A percentile compares a stretch with the other conserved stretches of the same genome.
Conservation (phyloP, 2,329 filamentous ascomycete species). For the Akanthomyces muscarius region DNA sequence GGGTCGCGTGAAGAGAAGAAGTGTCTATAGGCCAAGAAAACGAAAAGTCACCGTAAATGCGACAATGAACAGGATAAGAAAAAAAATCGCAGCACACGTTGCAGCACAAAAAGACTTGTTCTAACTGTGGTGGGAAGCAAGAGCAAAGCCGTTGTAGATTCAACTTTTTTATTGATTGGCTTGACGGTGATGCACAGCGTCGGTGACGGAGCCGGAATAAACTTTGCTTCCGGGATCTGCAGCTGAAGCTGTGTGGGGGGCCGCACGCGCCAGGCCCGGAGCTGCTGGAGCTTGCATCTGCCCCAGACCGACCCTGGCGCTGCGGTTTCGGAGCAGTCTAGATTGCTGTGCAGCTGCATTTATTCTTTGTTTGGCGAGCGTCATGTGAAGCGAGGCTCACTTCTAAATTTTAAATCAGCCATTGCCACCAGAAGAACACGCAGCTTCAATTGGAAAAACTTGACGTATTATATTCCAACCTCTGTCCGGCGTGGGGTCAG, state of each 20-base stretch:
- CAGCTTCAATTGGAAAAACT: not conserved
- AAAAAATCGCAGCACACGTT: not conserved
- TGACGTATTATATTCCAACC: not conserved
- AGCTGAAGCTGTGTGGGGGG: not conserved
- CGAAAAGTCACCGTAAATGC: too few species aligned
- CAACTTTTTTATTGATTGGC: not conserved
- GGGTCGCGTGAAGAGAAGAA: not conserved
- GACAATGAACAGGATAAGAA: too few species aligned
- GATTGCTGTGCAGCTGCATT: not conserved
- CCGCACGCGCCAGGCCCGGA: not conserved
- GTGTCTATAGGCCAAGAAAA: not conserved
- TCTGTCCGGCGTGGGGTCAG: not conserved
- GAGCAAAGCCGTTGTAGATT: not conserved
- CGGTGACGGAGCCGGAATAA: slow-evolving; percentile 11
- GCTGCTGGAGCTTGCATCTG: not conserved
- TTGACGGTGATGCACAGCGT: not conserved
- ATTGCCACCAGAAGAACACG: too few species aligned
- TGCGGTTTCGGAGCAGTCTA: slow-evolving; percentile 13
- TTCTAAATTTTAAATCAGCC: too few species aligned
- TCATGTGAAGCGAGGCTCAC: too few species aligned
- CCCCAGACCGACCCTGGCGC: slow-evolving; percentile 2
- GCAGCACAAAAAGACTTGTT: not conserved
- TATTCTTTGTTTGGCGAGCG: not conserved
- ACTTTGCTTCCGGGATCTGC: not conserved
- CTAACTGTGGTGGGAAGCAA: not conserved